phyloP scores from a whole-genome alignment of 2,329 filamentous ascomycete species.

The Aschersonia sp. region DNA sequence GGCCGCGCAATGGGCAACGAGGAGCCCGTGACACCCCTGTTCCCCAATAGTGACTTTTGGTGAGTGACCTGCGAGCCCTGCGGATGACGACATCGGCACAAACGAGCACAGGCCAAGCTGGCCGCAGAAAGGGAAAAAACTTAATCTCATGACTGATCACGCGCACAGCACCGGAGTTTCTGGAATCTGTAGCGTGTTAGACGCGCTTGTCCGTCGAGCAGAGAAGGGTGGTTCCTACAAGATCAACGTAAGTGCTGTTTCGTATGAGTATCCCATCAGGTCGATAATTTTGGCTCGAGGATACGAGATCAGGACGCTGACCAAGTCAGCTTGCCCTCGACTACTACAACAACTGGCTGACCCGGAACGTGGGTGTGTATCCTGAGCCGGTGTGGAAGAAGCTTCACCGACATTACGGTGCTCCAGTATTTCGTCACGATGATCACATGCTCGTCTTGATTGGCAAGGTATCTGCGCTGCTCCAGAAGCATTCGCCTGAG shows the following conservation, averaged over 20 bases:
- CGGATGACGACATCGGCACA: too few species aligned
- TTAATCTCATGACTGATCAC: not conserved
- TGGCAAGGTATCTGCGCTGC: slow-evolving; percentile 10
- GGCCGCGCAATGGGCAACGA: slow-evolving; percentile 42
- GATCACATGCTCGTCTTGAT: slow-evolving; percentile 40
- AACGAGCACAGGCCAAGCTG: too few species aligned
- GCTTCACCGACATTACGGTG: slow-evolving; percentile 31
- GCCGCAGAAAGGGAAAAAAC: not conserved
- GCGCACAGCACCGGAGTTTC: slow-evolving; percentile 32
- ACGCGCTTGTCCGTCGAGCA: slow-evolving; percentile 45
- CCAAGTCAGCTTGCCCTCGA: slow-evolving; percentile 29
- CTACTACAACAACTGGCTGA: slow-evolving; percentile 54
- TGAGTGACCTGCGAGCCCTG: not conserved
- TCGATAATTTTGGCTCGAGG: too few species aligned
- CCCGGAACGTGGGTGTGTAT: slow-evolving; percentile 41
- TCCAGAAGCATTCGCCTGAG: slow-evolving; percentile 18
- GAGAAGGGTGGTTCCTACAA: slow-evolving; percentile 51
- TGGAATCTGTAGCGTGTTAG: slow-evolving; percentile 50
- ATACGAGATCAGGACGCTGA: not conserved
- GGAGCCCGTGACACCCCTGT: slow-evolving; percentile 51
- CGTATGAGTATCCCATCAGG: too few species aligned
- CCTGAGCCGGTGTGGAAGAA: slow-evolving; percentile 33
- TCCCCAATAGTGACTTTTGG: slow-evolving; percentile 50
- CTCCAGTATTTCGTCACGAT: slow-evolving; percentile 42
- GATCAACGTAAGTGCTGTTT: slow-evolving; percentile 28